Evolutionary conservation across 129 eudicot genomes (phyloP).

Genomic region (Flaveria robusta): DNA sequence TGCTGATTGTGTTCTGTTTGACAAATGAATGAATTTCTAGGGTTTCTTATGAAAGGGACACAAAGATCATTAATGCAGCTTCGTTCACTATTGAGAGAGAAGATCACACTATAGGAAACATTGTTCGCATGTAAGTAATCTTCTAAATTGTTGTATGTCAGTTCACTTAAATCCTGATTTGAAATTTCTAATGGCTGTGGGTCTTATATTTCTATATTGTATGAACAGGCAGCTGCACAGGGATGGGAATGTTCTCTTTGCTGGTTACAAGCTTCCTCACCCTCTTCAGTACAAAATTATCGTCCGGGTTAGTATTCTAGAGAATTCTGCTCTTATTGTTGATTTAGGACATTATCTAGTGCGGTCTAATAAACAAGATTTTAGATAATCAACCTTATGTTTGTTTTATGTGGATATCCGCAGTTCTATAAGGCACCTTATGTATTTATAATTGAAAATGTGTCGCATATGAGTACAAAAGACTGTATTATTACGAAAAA

Average conservation of each 20-base stretch:
- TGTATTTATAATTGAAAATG: neutral
- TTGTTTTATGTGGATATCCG: slow-evolving; percentile 3
- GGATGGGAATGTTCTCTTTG: slow-evolving; percentile 82
- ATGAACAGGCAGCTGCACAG: slow-evolving; percentile 89
- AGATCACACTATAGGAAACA: slow-evolving; percentile 95
- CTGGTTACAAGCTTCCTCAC: slow-evolving; percentile 98
- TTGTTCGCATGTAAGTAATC: slow-evolving; percentile 67
- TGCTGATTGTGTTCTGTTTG: slow-evolving; percentile 24
- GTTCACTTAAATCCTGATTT: slow-evolving; percentile 18
- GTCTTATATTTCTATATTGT: neutral
- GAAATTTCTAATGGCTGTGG: slow-evolving; percentile 2
- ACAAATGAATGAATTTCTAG: slow-evolving; percentile 35
- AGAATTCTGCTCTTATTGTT: neutral
- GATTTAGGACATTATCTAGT: neutral
- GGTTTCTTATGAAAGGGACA: slow-evolving; percentile 97
- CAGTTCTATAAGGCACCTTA: neutral
- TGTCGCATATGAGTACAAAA: neutral
- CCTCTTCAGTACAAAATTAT: slow-evolving; percentile 96
- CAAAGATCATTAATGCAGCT: slow-evolving; percentile 92
- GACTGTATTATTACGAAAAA: neutral
- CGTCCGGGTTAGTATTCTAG: slow-evolving; percentile 67
- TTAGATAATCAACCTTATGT: slow-evolving; percentile 5
- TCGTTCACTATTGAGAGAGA: slow-evolving; percentile 88
- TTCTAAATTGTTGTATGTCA: neutral
- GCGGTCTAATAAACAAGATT: neutral